phyloP scores from a whole-genome alignment of 2,329 filamentous ascomycete species.

The Trichoderma afroharzianum region DNA sequence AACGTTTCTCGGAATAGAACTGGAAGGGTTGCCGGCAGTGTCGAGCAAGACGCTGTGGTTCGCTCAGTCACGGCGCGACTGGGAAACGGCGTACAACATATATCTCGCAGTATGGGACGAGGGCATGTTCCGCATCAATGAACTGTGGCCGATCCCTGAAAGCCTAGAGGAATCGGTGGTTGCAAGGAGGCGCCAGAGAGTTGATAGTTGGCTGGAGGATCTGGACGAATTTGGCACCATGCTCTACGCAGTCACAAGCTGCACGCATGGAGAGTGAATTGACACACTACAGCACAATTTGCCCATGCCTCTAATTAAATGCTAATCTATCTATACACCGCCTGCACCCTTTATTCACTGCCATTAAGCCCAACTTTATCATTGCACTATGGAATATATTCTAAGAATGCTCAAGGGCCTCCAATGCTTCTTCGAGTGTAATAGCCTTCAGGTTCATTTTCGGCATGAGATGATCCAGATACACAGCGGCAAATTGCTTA shows the following conservation, averaged over 20 bases:
- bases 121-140: slow-evolving; percentile 42
- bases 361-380: background rate
- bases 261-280: slow-evolving; percentile 38
- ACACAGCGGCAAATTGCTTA: background rate
- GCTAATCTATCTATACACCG: background rate
- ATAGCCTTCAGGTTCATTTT: slow-evolving; percentile 17
- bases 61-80: slow-evolving; percentile 33
- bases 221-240: slow-evolving; percentile 54
- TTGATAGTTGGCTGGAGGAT: slow-evolving; percentile 48
- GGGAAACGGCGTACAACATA: slow-evolving; percentile 42
- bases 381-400: background rate
- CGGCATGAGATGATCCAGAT: background rate
- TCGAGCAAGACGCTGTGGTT: slow-evolving; percentile 43
- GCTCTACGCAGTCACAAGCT: slow-evolving; percentile 47
- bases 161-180: slow-evolving; percentile 31
- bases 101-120: slow-evolving; percentile 42
- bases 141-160: slow-evolving; percentile 45
- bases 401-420: background rate
- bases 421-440: slow-evolving; percentile 10
- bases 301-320: background rate
- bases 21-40: slow-evolving; percentile 42
- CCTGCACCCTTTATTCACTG: background rate
- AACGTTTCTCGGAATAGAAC: slow-evolving; percentile 47
- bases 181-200: slow-evolving; percentile 32
- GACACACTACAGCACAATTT: background rate